Evolutionary conservation across 306 rosid species (phyloP).

Genomic region (Herpetospermum pedunculosum): DNA sequence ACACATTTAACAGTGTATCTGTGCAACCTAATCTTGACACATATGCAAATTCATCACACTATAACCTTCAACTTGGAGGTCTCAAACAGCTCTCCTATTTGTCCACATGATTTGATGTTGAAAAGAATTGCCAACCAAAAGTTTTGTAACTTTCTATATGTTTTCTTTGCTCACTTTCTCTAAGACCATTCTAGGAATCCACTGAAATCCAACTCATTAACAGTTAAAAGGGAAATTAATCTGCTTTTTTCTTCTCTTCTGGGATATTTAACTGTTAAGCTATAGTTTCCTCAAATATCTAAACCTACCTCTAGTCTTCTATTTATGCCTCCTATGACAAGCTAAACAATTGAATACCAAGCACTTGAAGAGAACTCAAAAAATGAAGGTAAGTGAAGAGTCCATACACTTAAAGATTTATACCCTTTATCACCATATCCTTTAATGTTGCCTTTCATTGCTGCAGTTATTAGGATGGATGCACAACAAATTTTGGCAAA

Average conservation of each 20-base stretch:
- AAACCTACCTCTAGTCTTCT: conserved; percentile 21
- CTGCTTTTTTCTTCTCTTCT: conserved; percentile 17
- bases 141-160: conserved; percentile 77
- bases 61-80: conserved; percentile 22
- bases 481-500: conserved; percentile 63
- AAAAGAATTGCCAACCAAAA: conserved; percentile 68
- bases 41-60: conserved; percentile 17
- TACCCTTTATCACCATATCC: background rate
- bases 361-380: conserved; percentile 28
- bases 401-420: background rate
- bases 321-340: conserved; percentile 23
- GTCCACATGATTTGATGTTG: conserved; percentile 57
- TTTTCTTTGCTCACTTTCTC: conserved; percentile 42
- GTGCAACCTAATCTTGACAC: conserved; percentile 22
- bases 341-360: conserved; percentile 22
- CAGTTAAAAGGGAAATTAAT: conserved; percentile 22
- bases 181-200: conserved; percentile 37
- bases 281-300: conserved; percentile 18
- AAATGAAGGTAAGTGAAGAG: conserved; percentile 63
- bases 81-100: conserved; percentile 30
- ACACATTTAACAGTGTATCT: background rate
- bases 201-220: conserved; percentile 38
- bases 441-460: conserved; percentile 21
- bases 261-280: background rate
- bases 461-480: conserved; percentile 86